A percentile compares a stretch with the other conserved stretches of the same genome.
These are phyloP conservation scores for Chlorella ohadii DNA, from an alignment of 139 green algal genomes.

Conservation along the genomic window DNA sequence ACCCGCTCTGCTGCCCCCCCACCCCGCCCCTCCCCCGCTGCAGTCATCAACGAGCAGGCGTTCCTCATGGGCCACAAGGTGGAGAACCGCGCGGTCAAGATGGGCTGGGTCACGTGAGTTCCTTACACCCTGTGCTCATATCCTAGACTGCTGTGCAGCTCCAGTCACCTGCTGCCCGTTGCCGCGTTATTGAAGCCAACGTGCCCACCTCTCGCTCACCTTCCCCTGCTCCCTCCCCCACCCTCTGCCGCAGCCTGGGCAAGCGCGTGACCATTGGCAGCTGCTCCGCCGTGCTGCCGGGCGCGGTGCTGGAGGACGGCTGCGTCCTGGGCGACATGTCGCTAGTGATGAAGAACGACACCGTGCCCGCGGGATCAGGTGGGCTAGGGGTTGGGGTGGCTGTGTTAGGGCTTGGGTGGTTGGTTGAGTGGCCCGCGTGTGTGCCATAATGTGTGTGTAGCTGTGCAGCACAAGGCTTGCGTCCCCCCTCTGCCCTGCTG, in stretches of 20 bases:
- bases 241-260: background rate
- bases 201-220: too few species aligned
- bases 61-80: slow-evolving; percentile 1
- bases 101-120: background rate
- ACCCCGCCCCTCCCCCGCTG: background rate
- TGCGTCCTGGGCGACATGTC: background rate
- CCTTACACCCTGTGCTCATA: too few species aligned
- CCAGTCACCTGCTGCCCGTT: too few species aligned
- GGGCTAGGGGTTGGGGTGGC: too few species aligned
- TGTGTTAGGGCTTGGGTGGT: background rate
- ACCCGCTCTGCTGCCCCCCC: background rate
- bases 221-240: too few species aligned
- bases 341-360: background rate
- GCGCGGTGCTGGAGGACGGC: slow-evolving; percentile 1
- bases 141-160: too few species aligned
- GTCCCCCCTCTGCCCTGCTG: too few species aligned
- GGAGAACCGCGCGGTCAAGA: background rate
- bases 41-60: background rate
- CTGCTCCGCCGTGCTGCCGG: background rate
- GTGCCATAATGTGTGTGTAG: too few species aligned
- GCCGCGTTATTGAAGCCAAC: too few species aligned
- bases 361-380: background rate
- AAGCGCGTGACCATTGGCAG: background rate
- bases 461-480: too few species aligned
- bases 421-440: too few species aligned